A percentile compares a stretch with the other conserved stretches of the same genome.
Conservation (phyloP, 2,329 filamentous ascomycete species). For the Claviceps pazoutovae region DNA sequence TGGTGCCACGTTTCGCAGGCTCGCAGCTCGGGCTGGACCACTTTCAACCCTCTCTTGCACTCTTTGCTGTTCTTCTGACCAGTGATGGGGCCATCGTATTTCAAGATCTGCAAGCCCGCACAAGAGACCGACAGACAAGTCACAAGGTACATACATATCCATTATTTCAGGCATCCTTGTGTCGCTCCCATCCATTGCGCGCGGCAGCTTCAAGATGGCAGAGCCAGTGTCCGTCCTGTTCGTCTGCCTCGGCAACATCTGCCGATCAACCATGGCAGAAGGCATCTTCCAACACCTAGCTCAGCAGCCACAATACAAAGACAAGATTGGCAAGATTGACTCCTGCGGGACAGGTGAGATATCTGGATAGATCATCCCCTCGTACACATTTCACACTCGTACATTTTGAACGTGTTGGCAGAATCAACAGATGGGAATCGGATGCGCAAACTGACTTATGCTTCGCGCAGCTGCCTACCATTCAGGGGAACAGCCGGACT, state of each 20-base stretch:
- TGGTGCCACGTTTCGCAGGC: background rate
- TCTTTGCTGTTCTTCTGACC: background rate
- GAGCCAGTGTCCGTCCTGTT: constrained; percentile 63
- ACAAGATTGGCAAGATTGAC: constrained; percentile 55
- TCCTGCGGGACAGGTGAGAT: constrained; percentile 64
- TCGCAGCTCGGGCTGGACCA: background rate
- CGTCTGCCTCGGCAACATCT: constrained; percentile 96
- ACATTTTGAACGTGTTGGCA: no score
- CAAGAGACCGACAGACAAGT: no score
- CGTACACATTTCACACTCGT: background rate
- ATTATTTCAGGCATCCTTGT: background rate
- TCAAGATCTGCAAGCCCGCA: no score
- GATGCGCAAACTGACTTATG: background rate
- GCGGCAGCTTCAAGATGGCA: constrained; percentile 16
- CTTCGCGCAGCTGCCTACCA: constrained; percentile 58
- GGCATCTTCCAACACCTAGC: constrained; percentile 70
- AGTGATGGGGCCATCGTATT: no score
- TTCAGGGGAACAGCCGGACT: constrained; percentile 59
- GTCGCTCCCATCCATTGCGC: background rate
- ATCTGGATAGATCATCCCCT: no score
- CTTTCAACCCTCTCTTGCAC: background rate
- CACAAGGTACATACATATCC: no score
- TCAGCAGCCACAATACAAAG: constrained; percentile 44
- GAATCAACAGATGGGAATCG: no score
- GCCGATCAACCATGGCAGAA: constrained; percentile 87